Base-by-base conservation (phyloP, 306 rosid species). In the Vigna trinervia region DNA sequence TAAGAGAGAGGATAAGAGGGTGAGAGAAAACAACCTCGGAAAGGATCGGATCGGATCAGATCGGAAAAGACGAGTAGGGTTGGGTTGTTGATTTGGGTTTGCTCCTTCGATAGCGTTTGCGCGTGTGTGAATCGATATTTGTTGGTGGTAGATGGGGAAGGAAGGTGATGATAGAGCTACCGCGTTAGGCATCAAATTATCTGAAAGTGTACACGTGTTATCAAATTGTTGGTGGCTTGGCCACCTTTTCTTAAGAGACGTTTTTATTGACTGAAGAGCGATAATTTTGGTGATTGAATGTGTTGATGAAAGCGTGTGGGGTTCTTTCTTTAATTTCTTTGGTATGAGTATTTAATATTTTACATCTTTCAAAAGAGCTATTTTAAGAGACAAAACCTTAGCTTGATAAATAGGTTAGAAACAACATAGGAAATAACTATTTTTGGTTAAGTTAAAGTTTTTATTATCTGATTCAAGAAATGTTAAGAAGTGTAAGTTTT, bases 101-200 rank as follows among this genome's bases (percentile, higher is more conserved):
- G 56, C 14, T 28, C 11, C 69, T 46, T 45, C 26, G 74, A 36
- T 69, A 70, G 11, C 41, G 20, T 67, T 45, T 45, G 39, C 1
- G 69, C 28, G 8, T 20, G 8, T 10, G 50, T 11, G 57, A 62
- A 63, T 38, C 38, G 6, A 28, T 41, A 8, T 4, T 7, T 68
- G 39, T 17, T 9, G 32, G 62, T 17, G 68, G 23, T 45, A 14
- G 54, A 13, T 5, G 51, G 13, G 15, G 47, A 19, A 13, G 77
- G 67, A 51, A 15, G 51, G 57, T 11, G n/a, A 5, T 71, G 79
- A 64, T 80, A 73, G 76, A 32, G 66, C 41, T 70, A 71, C 51
- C 59, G 1, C 9, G 77, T 10, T 36, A 15, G 45, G 47, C 28
- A 10, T 19, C 22, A 38, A 26, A 50, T 26, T 50, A 61, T 60